Evolutionary conservation across 192 early-diverging fungal genomes (phyloP).

Genomic region (Pilaira anomala): DNA sequence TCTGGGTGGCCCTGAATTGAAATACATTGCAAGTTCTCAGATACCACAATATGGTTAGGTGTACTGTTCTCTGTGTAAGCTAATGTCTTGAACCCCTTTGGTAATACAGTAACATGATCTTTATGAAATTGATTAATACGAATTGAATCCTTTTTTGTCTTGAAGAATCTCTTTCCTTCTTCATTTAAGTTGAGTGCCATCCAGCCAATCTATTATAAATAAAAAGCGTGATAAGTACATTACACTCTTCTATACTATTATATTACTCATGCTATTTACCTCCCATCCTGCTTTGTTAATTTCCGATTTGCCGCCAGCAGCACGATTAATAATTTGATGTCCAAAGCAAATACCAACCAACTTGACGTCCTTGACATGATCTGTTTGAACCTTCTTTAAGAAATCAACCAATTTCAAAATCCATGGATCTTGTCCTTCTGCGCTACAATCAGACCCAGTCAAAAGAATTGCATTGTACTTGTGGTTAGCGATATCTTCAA

Average conservation of each 20-base stretch:
- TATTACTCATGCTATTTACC: conserved; percentile 41
- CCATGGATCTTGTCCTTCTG: conserved; percentile 67
- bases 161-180: conserved; percentile 35
- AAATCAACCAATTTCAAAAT: conserved; percentile 56
- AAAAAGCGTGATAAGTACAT: neutral
- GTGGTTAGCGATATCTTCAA: conserved; percentile 27
- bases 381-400: conserved; percentile 38
- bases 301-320: conserved; percentile 52
- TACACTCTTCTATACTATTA: conserved; percentile 1
- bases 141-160: conserved; percentile 25
- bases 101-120: conserved; percentile 62
- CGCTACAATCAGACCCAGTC: conserved; percentile 57
- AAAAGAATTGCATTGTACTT: conserved; percentile 51
- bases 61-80: conserved; percentile 51
- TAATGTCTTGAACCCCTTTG: conserved; percentile 55
- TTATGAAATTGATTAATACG: conserved; percentile 64
- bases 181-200: conserved; percentile 35
- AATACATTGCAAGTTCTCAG: conserved; percentile 50
- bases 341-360: conserved; percentile 81
- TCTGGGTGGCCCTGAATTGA: conserved; percentile 75
- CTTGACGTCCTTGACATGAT: conserved; percentile 39
- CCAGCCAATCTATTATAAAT: conserved; percentile 43
- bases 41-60: conserved; percentile 57
- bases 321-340: conserved; percentile 76
- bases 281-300: conserved; percentile 74